A percentile compares a stretch with the other conserved stretches of the same genome.
phyloP scores from a whole-genome alignment of 768 basidiomycete genomes.

The Coprinopsis marcescibilis region DNA sequence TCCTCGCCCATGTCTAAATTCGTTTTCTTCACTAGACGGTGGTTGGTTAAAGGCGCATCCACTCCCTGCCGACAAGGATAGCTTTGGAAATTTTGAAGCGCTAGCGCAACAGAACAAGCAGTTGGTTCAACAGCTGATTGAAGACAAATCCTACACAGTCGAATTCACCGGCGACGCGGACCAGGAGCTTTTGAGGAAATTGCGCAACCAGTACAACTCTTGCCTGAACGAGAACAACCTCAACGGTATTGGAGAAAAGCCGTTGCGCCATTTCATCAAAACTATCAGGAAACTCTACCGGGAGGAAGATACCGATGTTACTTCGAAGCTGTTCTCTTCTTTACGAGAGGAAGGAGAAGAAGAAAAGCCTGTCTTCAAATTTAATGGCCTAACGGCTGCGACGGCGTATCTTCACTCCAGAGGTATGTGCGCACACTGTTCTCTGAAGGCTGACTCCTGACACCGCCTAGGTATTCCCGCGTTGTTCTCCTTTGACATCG shows the following conservation, averaged over 20 bases:
- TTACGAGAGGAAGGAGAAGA: conserved; percentile 11
- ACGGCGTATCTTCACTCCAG: conserved; percentile 83
- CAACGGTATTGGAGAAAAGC: conserved; percentile 65
- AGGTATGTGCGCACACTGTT: conserved; percentile 38
- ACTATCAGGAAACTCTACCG: conserved; percentile 56
- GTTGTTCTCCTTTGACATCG: conserved; percentile 76
- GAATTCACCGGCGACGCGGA: conserved; percentile 34
- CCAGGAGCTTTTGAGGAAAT: conserved; percentile 53
- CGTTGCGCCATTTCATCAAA: conserved; percentile 62
- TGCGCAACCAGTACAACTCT: conserved; percentile 67
- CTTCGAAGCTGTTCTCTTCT: conserved; percentile 7
- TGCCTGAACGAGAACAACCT: conserved; percentile 79
- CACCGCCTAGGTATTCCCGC: conserved; percentile 57
- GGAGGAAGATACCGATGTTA: conserved; percentile 40
- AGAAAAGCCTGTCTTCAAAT: conserved; percentile 22
- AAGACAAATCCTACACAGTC: conserved; percentile 39
- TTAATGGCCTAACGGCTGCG: conserved; percentile 70
- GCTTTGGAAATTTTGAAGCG: conserved; percentile 65
- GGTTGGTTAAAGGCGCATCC: conserved; percentile 84
- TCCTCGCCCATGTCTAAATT: conserved; percentile 1
- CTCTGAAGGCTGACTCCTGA: neutral
- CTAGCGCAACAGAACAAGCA: conserved; percentile 73
- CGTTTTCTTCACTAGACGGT: conserved; percentile 50
- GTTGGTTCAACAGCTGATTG: conserved; percentile 68
- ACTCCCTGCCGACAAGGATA: conserved; percentile 80